A percentile compares a stretch with the other conserved stretches of the same genome.
phyloP scores from a whole-genome alignment of 2,329 filamentous ascomycete species.

The Beauveria bassiana region DNA sequence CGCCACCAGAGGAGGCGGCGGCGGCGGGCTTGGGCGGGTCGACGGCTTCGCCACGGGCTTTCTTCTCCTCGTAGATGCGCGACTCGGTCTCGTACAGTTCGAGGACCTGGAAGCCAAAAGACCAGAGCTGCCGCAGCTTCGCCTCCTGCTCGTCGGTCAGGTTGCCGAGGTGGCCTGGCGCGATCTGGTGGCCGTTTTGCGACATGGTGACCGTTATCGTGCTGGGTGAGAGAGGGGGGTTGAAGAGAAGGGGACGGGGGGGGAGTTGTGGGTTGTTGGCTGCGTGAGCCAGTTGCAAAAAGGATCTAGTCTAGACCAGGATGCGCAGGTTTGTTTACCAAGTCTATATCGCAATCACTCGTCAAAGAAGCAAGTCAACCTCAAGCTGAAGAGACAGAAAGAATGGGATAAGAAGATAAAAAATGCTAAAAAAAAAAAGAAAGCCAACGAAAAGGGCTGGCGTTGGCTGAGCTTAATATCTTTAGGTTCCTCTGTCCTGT shows the following conservation, averaged over 20 bases:
- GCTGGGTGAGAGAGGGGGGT: background rate
- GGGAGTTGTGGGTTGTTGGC: background rate
- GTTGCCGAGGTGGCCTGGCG: conserved; percentile 47
- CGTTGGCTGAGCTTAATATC: background rate
- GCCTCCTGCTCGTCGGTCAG: conserved; percentile 73
- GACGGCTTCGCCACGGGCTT: conserved; percentile 21
- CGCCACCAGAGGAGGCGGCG: background rate
- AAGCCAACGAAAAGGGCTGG: background rate
- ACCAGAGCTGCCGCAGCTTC: conserved; percentile 79
- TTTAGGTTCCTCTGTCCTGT: background rate
- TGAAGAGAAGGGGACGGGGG: background rate
- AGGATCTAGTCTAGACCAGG: background rate
- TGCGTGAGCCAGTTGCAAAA: background rate
- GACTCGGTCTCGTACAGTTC: conserved; percentile 36
- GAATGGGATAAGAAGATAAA: background rate
- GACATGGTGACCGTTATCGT: background rate
- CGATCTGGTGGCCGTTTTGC: background rate
- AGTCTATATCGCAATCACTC: background rate
- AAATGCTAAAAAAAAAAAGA: background rate
- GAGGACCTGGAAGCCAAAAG: conserved; percentile 61
- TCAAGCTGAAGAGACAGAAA: background rate
- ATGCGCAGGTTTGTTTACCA: background rate
- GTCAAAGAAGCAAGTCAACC: too few relatives aligned
- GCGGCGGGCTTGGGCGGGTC: conserved; percentile 4
- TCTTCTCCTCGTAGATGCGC: conserved; percentile 17